A percentile compares a stretch with the other conserved stretches of the same genome.
These are phyloP conservation scores for Camelina laxa DNA, from an alignment of 345 rosid genomes.

Conservation along the genomic window DNA sequence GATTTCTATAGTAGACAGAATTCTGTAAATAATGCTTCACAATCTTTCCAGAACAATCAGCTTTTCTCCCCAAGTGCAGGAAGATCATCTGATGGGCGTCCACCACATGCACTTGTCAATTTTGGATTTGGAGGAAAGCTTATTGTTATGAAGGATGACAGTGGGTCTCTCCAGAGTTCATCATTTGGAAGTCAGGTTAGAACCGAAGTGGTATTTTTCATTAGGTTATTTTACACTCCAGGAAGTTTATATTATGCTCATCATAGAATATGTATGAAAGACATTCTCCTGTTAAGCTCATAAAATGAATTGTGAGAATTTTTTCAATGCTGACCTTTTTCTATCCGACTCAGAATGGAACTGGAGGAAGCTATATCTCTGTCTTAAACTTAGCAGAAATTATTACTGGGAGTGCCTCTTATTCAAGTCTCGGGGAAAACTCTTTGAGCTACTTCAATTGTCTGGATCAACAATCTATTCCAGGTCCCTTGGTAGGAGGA, in stretches of 20 bases:
- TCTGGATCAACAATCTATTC: slow-evolving; percentile 77
- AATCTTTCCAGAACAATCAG: slow-evolving; percentile 60
- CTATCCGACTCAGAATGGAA: slow-evolving; percentile 56
- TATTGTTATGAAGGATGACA: slow-evolving; percentile 69
- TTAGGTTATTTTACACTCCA: slow-evolving; percentile 7
- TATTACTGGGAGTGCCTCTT: slow-evolving; percentile 50
- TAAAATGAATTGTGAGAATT: background rate
- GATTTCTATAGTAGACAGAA: slow-evolving; percentile 60
- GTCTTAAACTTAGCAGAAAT: slow-evolving; percentile 81
- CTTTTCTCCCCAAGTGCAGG: slow-evolving; percentile 58
- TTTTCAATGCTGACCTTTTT: slow-evolving; percentile 37
- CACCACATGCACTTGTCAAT: slow-evolving; percentile 84
- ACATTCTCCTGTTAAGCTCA: slow-evolving; percentile 5
- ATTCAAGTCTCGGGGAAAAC: slow-evolving; percentile 49
- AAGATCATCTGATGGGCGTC: slow-evolving; percentile 95
- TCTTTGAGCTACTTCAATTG: slow-evolving; percentile 65
- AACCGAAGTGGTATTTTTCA: slow-evolving; percentile 13
- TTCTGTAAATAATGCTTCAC: slow-evolving; percentile 47
- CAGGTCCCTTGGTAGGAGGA: slow-evolving; percentile 98
- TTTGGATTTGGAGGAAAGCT: slow-evolving; percentile 99
- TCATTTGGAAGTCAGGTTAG: slow-evolving; percentile 83
- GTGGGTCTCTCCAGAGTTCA: slow-evolving; percentile 51
- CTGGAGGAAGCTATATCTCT: slow-evolving; percentile 57
- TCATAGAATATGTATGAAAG: background rate
- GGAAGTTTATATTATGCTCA: slow-evolving; percentile 4